Evolutionary conservation across 164 flowering plant genomes (phyloP).

Genomic region (Buxus sempervirens): DNA sequence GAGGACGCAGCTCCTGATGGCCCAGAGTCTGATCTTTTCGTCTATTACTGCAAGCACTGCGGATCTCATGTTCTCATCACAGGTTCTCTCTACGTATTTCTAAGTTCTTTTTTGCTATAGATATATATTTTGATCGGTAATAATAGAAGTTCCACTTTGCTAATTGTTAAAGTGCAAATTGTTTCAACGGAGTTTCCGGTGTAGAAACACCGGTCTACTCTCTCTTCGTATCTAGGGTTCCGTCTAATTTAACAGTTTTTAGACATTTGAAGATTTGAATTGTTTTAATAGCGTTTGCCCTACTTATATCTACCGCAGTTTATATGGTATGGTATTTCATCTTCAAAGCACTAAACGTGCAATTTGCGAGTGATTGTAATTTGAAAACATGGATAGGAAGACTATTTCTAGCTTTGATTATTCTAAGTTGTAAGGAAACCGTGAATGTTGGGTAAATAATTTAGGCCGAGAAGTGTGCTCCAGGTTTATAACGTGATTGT

Average conservation of each 20-base stretch:
- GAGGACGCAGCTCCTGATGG: conserved; percentile 93
- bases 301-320: background rate
- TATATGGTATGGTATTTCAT: too few relatives aligned
- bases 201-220: background rate
- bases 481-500: too few relatives aligned
- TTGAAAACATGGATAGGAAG: too few relatives aligned
- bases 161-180: background rate
- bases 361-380: too few relatives aligned
- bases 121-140: too few relatives aligned
- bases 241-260: background rate
- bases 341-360: too few relatives aligned
- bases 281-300: background rate
- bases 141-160: background rate
- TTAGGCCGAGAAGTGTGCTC: too few relatives aligned
- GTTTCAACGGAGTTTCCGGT: too few relatives aligned
- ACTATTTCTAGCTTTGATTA: too few relatives aligned
- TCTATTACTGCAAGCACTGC: conserved; percentile 94
- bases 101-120: background rate
- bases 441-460: too few relatives aligned
- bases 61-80: conserved; percentile 91
- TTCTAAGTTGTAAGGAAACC: too few relatives aligned
- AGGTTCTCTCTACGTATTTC: conserved; percentile 37
- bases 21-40: conserved; percentile 94
- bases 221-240: background rate
- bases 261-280: background rate